phyloP scores from a whole-genome alignment of 176 grass and related monocot genomes.

The Hyparrhenia diplandra region DNA sequence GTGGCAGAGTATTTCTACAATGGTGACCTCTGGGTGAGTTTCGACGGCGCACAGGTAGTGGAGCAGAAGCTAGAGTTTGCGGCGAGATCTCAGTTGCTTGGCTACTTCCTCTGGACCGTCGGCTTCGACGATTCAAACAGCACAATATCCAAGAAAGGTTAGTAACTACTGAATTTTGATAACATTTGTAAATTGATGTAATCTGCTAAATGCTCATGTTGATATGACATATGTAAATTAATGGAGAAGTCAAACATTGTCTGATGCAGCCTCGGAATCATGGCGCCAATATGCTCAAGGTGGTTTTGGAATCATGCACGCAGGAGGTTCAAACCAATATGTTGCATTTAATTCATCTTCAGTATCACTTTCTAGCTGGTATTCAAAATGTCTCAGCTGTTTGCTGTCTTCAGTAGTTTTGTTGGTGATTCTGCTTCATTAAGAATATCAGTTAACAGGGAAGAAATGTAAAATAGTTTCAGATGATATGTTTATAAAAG shows the following conservation, averaged over 20 bases:
- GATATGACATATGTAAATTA: not conserved
- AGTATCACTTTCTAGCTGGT: not conserved
- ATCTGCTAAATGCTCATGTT: not conserved
- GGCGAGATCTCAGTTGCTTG: conserved; percentile 44
- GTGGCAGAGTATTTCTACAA: conserved; percentile 55
- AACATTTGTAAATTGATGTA: not conserved
- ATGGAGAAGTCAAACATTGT: not conserved
- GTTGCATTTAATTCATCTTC: conserved; percentile 13
- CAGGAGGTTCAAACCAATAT: conserved; percentile 24
- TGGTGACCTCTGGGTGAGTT: conserved; percentile 65
- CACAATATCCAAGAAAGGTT: conserved; percentile 64
- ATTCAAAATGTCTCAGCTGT: conserved; percentile 6
- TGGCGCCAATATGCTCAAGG: conserved; percentile 46
- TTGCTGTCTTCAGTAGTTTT: not conserved
- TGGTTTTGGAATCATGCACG: conserved; percentile 29
- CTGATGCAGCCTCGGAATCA: conserved; percentile 43
- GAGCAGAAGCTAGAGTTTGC: conserved; percentile 59
- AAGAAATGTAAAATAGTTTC: conserved; percentile 1
- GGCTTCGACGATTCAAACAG: conserved; percentile 56
- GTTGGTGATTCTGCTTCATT: not conserved
- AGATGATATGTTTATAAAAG: not conserved
- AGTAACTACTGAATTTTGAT: not conserved
- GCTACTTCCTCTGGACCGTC: conserved; percentile 73
- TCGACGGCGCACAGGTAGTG: conserved; percentile 46
- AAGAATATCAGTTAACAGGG: not conserved